Evolutionary conservation across 2,329 filamentous ascomycete species (phyloP), one percentile per base, ranked within the genome.

Genomic region (Gaeumannomyces tritici): DNA sequence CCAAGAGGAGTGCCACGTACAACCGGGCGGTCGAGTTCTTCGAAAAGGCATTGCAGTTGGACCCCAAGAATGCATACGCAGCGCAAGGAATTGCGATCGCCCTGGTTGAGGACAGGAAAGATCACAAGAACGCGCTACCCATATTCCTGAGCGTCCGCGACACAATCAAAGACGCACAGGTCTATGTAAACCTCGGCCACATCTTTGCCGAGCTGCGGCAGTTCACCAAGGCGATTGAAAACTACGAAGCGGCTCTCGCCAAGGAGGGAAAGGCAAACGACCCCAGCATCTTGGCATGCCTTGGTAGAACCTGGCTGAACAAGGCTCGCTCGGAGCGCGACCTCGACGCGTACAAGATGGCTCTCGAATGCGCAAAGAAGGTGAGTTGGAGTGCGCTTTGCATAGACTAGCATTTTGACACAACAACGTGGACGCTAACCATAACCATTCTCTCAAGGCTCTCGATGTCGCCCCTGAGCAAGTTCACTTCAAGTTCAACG

Each of bases 1-100:
- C 96, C 69, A 96, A 96, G 78, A 88, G 93, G 61, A 89, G 88
- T 63, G 90, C 89, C 68, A 89, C 87, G 65, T 99, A 98, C 72
- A 86, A 88, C 72, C 92, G 93, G 67, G 93, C 95, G 0, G 93
- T 98, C 13, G 96, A 99, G 72, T 99, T 99, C 76, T 99, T 97
- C 69, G 95, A 98, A 73, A 99, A 99, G 77, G 93, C 93, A 5
- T 79, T 99, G 27, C 91, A 96, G 66, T 79, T 99, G n/a, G 95
- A 99, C 70, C 87, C 92, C 0, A 92, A 89, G 77, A 99, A 98
- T 68, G 93, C 95, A 0, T 96, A 96, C 73, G 96, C 96, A 9
- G 95, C 95, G 2, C 95, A 99, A 72, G 95, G 96, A 64, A 87
- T 99, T 66, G 95, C 91, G 18, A 98, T 99, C 71, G 93, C 93